Percentiles rank a stretch among this genome's conserved stretches.
Conservation (phyloP, 352 stramenopile species). For the Globisporangium parvum region DNA sequence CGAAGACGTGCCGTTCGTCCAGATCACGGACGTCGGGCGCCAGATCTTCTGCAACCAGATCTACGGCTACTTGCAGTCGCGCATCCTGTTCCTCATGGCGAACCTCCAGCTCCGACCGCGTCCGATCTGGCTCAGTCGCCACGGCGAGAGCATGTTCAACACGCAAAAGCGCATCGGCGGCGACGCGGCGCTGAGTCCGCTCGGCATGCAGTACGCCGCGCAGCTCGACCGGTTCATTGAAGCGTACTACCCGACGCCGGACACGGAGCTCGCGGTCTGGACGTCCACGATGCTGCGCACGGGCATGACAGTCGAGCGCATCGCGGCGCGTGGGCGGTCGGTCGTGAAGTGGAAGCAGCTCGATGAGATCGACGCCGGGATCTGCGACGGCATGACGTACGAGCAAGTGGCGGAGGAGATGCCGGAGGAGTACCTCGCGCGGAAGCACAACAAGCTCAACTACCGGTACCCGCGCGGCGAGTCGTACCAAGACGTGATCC, state of each 20-base stretch:
- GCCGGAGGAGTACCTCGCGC: conserved; percentile 91
- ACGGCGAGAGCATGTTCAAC: conserved; percentile 98
- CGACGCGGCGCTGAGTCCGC: conserved; percentile 89
- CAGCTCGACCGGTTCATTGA: conserved; percentile 92
- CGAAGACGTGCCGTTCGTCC: conserved; percentile 69
- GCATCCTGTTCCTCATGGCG: conserved; percentile 94
- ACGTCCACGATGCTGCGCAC: conserved; percentile 95
- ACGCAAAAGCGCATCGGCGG: conserved; percentile 95
- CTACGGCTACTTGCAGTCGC: conserved; percentile 80
- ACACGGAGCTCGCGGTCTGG: conserved; percentile 90
- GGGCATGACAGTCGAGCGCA: conserved; percentile 93
- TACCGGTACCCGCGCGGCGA: conserved; percentile 90
- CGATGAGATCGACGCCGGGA: conserved; percentile 95
- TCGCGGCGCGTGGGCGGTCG: conserved; percentile 40
- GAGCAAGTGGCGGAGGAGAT: conserved; percentile 94
- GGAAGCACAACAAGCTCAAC: conserved; percentile 89
- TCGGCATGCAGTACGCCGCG: conserved; percentile 91
- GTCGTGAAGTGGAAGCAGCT: conserved; percentile 90
- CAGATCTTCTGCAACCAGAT: conserved; percentile 85
- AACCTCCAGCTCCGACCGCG: conserved; percentile 93
- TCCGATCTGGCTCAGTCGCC: conserved; percentile 95
- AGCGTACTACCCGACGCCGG: conserved; percentile 73
- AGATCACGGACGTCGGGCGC: conserved; percentile 73
- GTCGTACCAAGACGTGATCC: conserved; percentile 97
- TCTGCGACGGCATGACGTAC: conserved; percentile 97